phyloP scores from a whole-genome alignment of 2,329 filamentous ascomycete species.

The Penicillium sp. region DNA sequence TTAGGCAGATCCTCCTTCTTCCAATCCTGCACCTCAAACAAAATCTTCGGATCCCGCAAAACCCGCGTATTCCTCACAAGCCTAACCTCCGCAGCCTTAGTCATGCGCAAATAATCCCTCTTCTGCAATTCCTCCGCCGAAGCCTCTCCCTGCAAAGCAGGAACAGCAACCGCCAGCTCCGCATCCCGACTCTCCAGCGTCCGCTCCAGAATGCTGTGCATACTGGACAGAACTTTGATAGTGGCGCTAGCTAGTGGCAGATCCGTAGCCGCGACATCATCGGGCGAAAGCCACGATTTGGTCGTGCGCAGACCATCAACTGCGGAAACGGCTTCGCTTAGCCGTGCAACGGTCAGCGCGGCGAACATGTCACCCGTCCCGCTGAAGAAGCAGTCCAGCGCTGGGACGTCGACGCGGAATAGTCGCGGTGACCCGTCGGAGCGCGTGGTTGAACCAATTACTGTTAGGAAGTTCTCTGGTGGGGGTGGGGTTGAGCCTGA shows the following conservation, averaged over 20 bases:
- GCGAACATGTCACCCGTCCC: conserved; percentile 99
- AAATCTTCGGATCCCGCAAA: conserved; percentile 63
- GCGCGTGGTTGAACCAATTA: conserved; percentile 72
- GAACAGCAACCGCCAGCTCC: conserved; percentile 51
- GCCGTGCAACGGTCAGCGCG: conserved; percentile 79
- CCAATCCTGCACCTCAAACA: conserved; percentile 57
- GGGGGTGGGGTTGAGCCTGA: conserved; percentile 33
- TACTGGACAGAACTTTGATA: conserved; percentile 85
- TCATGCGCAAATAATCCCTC: conserved; percentile 65
- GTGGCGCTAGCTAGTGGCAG: conserved; percentile 79
- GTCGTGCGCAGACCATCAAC: conserved; percentile 51
- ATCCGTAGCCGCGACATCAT: conserved; percentile 65
- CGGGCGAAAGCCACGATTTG: conserved; percentile 72
- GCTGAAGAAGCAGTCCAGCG: conserved; percentile 89
- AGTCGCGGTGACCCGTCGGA: conserved; percentile 68
- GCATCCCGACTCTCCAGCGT: conserved; percentile 65
- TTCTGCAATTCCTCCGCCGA: conserved; percentile 51
- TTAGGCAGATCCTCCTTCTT: conserved; percentile 27
- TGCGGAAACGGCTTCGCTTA: conserved; percentile 73
- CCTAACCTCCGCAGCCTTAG: conserved; percentile 84
- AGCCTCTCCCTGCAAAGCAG: conserved; percentile 28
- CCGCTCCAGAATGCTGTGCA: conserved; percentile 77
- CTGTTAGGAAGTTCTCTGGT: conserved; percentile 55
- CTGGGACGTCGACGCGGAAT: conserved; percentile 83
- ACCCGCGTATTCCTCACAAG: conserved; percentile 72